phyloP scores from a whole-genome alignment of 108 stramenopile species.

The Nannochloropsis salina region DNA sequence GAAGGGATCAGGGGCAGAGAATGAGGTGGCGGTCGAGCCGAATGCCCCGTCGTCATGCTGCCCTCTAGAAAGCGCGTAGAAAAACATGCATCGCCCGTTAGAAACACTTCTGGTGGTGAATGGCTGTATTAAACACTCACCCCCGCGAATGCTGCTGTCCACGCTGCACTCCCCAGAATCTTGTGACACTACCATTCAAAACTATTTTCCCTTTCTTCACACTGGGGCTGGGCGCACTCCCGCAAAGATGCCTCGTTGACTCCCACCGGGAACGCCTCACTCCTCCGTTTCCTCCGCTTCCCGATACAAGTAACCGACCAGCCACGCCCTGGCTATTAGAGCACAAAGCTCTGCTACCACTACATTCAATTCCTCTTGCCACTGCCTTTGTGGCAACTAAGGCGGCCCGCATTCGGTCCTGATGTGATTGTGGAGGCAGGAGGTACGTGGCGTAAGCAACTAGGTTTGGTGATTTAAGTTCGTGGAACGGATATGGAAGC shows the following conservation, averaged over 20 bases:
- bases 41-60: no score
- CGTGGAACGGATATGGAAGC: no score
- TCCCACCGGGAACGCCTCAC: neutral
- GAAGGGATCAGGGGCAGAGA: neutral
- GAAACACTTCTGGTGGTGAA: no score
- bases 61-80: no score
- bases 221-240: neutral
- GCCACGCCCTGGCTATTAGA: neutral
- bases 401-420: neutral
- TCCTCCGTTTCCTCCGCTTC: constrained; percentile 6
- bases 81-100: no score
- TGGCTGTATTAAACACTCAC: neutral
- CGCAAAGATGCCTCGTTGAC: neutral
- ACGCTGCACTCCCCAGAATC: neutral
- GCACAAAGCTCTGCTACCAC: neutral
- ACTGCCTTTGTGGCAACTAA: neutral
- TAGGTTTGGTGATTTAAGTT: no score
- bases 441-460: neutral
- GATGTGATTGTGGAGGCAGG: neutral
- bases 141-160: neutral
- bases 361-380: neutral
- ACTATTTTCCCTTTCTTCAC: neutral
- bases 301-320: neutral
- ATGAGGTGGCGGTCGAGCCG: neutral
- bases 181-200: neutral